These are phyloP conservation scores for Dendrocalamus latiflorus DNA, from an alignment of 202 grass and related monocot genomes.

Conservation along the genomic window DNA sequence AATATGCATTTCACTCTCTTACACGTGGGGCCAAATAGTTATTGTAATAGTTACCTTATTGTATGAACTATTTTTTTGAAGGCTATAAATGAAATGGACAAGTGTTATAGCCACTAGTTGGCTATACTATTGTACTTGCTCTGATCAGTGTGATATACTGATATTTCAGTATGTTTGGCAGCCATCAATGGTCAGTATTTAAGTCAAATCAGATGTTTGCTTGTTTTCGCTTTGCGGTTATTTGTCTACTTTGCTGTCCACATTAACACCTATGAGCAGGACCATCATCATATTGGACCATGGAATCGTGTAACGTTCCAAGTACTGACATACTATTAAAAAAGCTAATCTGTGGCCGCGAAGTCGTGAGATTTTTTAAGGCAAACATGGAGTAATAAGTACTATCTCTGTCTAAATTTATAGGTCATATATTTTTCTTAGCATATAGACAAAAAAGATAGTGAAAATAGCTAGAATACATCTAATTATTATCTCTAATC, in stretches of 20 bases:
- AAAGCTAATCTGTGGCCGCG: neutral
- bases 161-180: neutral
- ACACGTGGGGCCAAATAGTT: too few species aligned
- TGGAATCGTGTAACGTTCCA: conserved; percentile 15
- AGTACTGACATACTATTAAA: conserved; percentile 3
- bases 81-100: too few species aligned
- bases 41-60: too few species aligned
- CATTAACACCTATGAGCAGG: conserved; percentile 20
- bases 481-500: too few species aligned
- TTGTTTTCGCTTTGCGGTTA: neutral
- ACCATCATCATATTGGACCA: conserved; percentile 33
- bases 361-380: neutral
- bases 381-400: neutral
- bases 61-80: too few species aligned
- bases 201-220: neutral
- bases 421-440: too few species aligned
- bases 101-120: too few species aligned
- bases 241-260: neutral
- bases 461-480: too few species aligned
- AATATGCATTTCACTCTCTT: too few species aligned
- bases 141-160: neutral
- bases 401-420: too few species aligned
- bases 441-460: too few species aligned
- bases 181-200: neutral
- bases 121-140: too few species aligned